Conservation (phyloP, 2,329 filamentous ascomycete species). For the Aspergillus cejpii region DNA sequence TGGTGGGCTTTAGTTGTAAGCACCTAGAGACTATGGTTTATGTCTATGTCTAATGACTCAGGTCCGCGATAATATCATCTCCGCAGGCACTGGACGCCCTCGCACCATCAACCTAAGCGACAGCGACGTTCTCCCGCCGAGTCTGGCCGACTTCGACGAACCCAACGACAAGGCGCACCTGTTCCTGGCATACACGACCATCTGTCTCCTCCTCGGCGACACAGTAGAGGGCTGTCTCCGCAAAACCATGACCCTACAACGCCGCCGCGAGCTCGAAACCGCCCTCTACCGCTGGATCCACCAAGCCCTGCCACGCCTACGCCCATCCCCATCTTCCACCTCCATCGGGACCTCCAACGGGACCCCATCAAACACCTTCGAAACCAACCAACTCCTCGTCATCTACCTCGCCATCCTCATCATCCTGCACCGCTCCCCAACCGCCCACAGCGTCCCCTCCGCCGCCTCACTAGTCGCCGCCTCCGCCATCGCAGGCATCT, state of each 20-base stretch:
- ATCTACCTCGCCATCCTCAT: slow-evolving; percentile 38
- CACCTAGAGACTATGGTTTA: neutral
- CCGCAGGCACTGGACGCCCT: slow-evolving; percentile 38
- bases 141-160: slow-evolving; percentile 31
- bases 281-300: slow-evolving; percentile 39
- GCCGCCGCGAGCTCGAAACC: slow-evolving; percentile 31
- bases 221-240: slow-evolving; percentile 37
- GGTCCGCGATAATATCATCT: slow-evolving; percentile 39
- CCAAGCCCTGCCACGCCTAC: slow-evolving; percentile 19
- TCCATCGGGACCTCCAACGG: too few relatives aligned
- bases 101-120: slow-evolving; percentile 38
- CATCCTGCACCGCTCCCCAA: slow-evolving; percentile 34
- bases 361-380: slow-evolving; percentile 19
- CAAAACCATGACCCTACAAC: slow-evolving; percentile 25
- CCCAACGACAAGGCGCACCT: slow-evolving; percentile 26
- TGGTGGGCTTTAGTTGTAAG: slow-evolving; percentile 43
- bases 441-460: slow-evolving; percentile 25
- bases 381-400: slow-evolving; percentile 33
- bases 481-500: slow-evolving; percentile 39
- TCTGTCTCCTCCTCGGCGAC: slow-evolving; percentile 38
- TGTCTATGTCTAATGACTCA: slow-evolving; percentile 8
- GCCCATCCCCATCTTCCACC: neutral
- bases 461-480: slow-evolving; percentile 37
- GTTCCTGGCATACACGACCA: slow-evolving; percentile 37
- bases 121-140: slow-evolving; percentile 36